Evolutionary conservation across 1,284 basidiomycete genomes (phyloP), one percentile per base, ranked within the genome.

Genomic region (Ceratobasidium sp.): DNA sequence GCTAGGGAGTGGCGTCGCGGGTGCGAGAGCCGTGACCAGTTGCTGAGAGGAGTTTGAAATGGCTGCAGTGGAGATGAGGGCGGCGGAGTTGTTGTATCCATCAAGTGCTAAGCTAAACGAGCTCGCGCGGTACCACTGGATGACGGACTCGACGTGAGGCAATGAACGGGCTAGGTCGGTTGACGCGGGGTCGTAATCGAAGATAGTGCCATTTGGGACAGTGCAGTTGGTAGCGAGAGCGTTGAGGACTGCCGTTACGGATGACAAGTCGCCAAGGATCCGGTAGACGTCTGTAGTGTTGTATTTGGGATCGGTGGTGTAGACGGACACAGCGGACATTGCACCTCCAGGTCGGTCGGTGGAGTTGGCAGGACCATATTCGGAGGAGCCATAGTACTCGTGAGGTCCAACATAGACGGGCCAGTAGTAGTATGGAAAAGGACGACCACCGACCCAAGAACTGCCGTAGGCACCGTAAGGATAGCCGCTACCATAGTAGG

Each of bases 311-410:
- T 51, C 24, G 41, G 33, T 53, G 19, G 74, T 75, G 54, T 63
- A 74, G 44, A 72, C 69, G 4, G 69, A 72, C 41, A 72, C 24
- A 17, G 69, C 33, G 17, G 44, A 48, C 69, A 72, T 72, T 6
- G 41, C 4, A 2, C 85, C 14, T 77, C 84, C 6, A 81, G 79
- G 64, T 83, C 83, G 11, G 82, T 86, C 44, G 82, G 85, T 60
- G 81, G 81, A 36, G 82, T 85, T 45, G 82, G 84, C 63, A 78
- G 84, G 47, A 81, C 83, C 36, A 82, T 85, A n/a, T 84, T 84
- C 79, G 77, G 80, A 19, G 83, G 75, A 60, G 81, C 73, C 33
- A 48, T 69, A 72, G 57, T 72, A 72, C 24, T 72, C 56, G 45
- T 72, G 56, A 31, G 69, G 69, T 19, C 69, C 69, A 60, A 72